Evolutionary conservation across 306 rosid genomes (phyloP).

Genomic region (Sicyos edulis): DNA sequence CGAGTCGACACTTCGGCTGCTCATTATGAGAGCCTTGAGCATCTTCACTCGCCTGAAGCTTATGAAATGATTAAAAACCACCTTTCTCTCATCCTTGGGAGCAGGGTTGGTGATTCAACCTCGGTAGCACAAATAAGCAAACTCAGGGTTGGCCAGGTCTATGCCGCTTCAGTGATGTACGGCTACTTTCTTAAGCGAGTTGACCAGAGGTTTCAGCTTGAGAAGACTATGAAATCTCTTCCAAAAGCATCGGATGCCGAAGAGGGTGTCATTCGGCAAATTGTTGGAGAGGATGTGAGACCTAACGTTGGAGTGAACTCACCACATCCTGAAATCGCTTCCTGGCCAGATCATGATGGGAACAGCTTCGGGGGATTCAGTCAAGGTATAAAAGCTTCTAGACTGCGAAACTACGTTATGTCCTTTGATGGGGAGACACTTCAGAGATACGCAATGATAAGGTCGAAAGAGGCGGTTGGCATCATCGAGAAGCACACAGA

Average conservation of each 20-base stretch:
- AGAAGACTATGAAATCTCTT: constrained; percentile 83
- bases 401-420: constrained; percentile 68
- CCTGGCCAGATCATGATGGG: constrained; percentile 35
- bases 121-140: constrained; percentile 78
- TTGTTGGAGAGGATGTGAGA: constrained; percentile 31
- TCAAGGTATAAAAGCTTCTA: constrained; percentile 43
- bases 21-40: constrained; percentile 59
- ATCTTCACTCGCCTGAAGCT: constrained; percentile 75
- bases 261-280: constrained; percentile 22
- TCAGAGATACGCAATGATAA: constrained; percentile 78
- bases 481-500: constrained; percentile 89
- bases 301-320: constrained; percentile 27
- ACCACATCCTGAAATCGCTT: constrained; percentile 56
- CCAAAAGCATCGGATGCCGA: constrained; percentile 35
- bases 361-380: constrained; percentile 38
- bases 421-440: constrained; percentile 82
- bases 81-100: constrained; percentile 67
- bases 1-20: constrained; percentile 68
- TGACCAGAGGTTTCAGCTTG: constrained; percentile 88
- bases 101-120: constrained; percentile 45
- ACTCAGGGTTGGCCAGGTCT: constrained; percentile 83
- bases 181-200: constrained; percentile 90
- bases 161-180: constrained; percentile 89
- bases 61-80: constrained; percentile 85
- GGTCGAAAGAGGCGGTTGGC: constrained; percentile 79